Conservation (phyloP, 1,284 basidiomycete species). For the Moniliella sp. region DNA sequence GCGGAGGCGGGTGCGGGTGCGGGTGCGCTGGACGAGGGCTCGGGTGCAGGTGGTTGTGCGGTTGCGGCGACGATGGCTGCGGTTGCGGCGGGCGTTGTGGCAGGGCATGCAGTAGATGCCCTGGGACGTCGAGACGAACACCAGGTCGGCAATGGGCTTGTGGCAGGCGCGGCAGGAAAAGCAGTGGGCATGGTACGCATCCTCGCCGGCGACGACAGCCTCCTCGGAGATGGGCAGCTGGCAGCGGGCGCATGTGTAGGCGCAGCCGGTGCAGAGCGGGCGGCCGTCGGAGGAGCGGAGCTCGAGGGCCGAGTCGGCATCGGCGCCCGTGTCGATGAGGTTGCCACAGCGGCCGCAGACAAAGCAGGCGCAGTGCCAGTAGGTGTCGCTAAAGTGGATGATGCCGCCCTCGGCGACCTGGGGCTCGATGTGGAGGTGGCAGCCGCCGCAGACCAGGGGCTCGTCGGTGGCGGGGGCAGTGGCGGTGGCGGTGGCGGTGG, state of each 20-base stretch:
- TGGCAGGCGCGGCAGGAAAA: constrained; percentile 91
- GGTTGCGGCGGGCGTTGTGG: constrained; percentile 83
- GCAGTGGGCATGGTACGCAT: constrained; percentile 92
- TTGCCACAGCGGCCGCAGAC: constrained; percentile 36
- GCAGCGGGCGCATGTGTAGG: constrained; percentile 45
- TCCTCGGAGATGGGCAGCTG: constrained; percentile 12
- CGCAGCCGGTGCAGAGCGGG: constrained; percentile 87
- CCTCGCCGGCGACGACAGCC: constrained; percentile 91
- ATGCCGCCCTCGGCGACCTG: constrained; percentile 19
- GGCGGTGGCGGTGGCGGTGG: no score
- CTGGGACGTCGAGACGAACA: constrained; percentile 91
- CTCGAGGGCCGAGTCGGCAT: constrained; percentile 76
- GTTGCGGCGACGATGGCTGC: constrained; percentile 70
- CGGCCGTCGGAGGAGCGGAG: constrained; percentile 93
- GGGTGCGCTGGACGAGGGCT: constrained; percentile 1
- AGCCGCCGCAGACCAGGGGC: constrained; percentile 16
- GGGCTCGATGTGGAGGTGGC: constrained; percentile 15
- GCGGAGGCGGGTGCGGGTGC: neutral
- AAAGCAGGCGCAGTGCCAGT: constrained; percentile 25
- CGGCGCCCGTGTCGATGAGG: constrained; percentile 49
- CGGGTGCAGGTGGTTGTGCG: constrained; percentile 34
- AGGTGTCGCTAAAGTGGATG: constrained; percentile 10
- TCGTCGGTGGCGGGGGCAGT: no score
- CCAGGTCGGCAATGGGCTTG: constrained; percentile 82
- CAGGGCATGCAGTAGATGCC: constrained; percentile 97